A percentile compares a stretch with the other conserved stretches of the same genome.
Evolutionary conservation across 83 land plant genomes (phyloP).

Genomic region (Diphasiastrum complanatum): DNA sequence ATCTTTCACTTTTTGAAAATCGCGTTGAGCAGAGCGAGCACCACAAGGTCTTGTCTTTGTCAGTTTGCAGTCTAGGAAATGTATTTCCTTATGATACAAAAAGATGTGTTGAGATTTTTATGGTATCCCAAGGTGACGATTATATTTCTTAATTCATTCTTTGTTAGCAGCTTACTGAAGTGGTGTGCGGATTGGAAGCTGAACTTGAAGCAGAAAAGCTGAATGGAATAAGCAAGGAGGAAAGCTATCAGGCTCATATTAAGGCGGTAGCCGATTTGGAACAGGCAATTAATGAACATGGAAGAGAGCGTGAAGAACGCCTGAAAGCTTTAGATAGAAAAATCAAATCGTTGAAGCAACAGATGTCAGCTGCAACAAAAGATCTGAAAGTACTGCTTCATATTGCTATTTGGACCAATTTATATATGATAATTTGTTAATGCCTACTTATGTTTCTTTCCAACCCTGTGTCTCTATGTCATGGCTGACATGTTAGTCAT

Average conservation of each 20-base stretch:
- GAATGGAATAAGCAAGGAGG: constrained; percentile 44
- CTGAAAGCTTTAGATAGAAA: constrained; percentile 56
- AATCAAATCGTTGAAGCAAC: constrained; percentile 63
- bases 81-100: not conserved
- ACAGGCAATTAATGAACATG: constrained; percentile 58
- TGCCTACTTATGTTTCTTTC: too few species aligned
- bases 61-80: not conserved
- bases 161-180: constrained; percentile 58
- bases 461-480: too few species aligned
- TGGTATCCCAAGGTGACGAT: not conserved
- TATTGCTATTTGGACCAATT: too few species aligned
- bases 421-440: too few species aligned
- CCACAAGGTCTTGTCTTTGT: constrained; percentile 61
- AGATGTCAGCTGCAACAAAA: constrained; percentile 56
- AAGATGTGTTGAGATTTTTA: too few species aligned
- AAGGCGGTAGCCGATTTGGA: constrained; percentile 45
- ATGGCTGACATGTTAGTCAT: too few species aligned
- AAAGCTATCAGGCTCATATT: constrained; percentile 37
- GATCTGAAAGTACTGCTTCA: constrained; percentile 55
- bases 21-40: constrained; percentile 95
- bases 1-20: constrained; percentile 71
- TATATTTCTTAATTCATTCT: not conserved
- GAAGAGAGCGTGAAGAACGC: constrained; percentile 53
- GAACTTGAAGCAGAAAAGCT: constrained; percentile 61
- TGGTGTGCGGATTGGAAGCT: constrained; percentile 54